Conservation (phyloP, 306 rosid species). For the Macrotyloma uniflorum region DNA sequence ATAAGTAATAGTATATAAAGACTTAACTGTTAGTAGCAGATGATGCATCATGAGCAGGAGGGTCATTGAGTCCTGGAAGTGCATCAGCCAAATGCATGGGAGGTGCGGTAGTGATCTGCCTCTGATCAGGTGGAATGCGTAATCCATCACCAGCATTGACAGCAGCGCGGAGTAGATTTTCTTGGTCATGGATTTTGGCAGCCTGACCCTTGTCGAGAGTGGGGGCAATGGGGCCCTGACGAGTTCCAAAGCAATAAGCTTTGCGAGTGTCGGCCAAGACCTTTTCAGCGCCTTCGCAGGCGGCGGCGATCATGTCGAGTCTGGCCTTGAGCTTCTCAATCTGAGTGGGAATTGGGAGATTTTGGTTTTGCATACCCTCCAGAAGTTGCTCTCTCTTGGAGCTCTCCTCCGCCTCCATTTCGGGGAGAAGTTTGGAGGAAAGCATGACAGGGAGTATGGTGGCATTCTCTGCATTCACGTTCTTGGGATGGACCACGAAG, state of each 20-base stretch:
- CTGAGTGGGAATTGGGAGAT: conserved; percentile 69
- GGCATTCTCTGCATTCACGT: conserved; percentile 82
- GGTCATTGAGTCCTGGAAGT: conserved; percentile 55
- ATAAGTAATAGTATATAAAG: not conserved
- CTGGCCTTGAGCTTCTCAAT: conserved; percentile 84
- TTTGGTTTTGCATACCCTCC: conserved; percentile 84
- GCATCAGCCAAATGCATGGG: conserved; percentile 88
- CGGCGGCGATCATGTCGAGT: conserved; percentile 87
- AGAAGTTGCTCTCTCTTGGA: conserved; percentile 80
- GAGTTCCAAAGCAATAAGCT: conserved; percentile 86
- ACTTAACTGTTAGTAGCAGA: conserved; percentile 43
- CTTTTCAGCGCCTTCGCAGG: conserved; percentile 94
- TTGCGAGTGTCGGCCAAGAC: conserved; percentile 92
- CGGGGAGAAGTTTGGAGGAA: conserved; percentile 85
- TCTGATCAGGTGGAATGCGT: conserved; percentile 71
- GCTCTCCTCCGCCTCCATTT: conserved; percentile 85
- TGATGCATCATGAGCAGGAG: conserved; percentile 47
- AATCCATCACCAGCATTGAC: conserved; percentile 85
- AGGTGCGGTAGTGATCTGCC: conserved; percentile 77
- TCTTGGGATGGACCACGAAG: conserved; percentile 80
- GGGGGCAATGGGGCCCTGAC: conserved; percentile 79
- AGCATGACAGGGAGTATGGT: conserved; percentile 85
- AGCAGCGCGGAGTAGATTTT: conserved; percentile 86
- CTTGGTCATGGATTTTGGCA: conserved; percentile 93
- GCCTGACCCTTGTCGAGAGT: conserved; percentile 94